Conservation (phyloP, 1,139 yeast genomes). For the Saccharomyces hybrid region DNA sequence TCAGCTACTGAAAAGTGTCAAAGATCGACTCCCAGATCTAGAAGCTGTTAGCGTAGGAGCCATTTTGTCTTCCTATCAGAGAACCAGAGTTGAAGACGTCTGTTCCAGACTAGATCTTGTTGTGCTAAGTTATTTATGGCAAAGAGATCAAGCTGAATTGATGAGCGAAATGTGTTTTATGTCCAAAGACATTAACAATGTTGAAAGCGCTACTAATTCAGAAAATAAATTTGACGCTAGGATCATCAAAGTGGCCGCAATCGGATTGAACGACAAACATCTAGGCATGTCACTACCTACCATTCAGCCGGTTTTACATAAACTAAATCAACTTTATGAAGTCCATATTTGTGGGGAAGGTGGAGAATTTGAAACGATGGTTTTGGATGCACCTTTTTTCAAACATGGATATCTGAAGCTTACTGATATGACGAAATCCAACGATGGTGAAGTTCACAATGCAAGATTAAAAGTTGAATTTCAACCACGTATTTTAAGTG, state of each 20-base stretch:
- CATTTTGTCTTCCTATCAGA: conserved; percentile 82
- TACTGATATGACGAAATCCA: conserved; percentile 36
- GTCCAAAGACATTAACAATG: conserved; percentile 16
- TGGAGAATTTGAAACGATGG: conserved; percentile 92
- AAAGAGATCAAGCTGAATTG: conserved; percentile 67
- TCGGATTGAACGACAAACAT: conserved; percentile 61
- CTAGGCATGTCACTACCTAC: conserved; percentile 61
- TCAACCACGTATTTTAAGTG: conserved; percentile 33
- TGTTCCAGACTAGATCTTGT: conserved; percentile 65
- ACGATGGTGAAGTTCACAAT: conserved; percentile 59
- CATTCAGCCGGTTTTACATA: conserved; percentile 50
- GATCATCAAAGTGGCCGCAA: conserved; percentile 85
- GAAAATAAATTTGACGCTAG: conserved; percentile 62
- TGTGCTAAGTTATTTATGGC: conserved; percentile 80
- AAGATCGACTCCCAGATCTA: conserved; percentile 56
- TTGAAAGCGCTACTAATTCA: conserved; percentile 8
- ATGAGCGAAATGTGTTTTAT: conserved; percentile 70
- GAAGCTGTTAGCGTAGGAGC: conserved; percentile 94
- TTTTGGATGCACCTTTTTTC: conserved; percentile 83
- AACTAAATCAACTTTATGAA: conserved; percentile 58
- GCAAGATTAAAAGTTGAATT: conserved; percentile 39
- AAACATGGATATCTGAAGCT: conserved; percentile 45
- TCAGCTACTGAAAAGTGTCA: conserved; percentile 42
- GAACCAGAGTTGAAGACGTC: conserved; percentile 88
- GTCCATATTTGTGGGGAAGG: conserved; percentile 97